These are phyloP conservation scores for Barnettozyma siamensis DNA, from an alignment of 805 yeast genomes.

Conservation along the genomic window DNA sequence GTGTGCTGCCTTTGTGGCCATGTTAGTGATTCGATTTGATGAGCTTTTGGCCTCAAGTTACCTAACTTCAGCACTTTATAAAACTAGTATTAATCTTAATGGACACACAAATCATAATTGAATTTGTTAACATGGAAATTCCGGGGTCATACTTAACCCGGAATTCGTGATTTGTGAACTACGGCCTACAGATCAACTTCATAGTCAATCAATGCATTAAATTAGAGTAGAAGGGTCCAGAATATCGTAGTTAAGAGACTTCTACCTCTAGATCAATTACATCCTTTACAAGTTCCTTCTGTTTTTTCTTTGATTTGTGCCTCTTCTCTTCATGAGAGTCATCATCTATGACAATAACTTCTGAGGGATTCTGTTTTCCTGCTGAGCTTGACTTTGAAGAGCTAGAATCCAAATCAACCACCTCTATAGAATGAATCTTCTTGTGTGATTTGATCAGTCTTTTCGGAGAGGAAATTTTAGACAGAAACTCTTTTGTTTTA, in stretches of 20 bases:
- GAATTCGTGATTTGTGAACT: no score
- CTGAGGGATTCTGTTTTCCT: background rate
- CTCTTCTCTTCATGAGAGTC: background rate
- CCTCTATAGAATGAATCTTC: background rate
- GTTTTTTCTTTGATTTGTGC: background rate
- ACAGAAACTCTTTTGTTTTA: background rate
- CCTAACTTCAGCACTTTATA: no score
- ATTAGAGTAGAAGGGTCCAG: no score
- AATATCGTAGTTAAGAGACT: background rate
- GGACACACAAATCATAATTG: no score
- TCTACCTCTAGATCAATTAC: conserved; percentile 1
- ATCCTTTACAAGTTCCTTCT: background rate
- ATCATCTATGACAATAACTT: background rate
- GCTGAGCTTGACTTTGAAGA: background rate
- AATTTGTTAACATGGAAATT: no score
- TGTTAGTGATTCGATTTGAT: conserved; percentile 9
- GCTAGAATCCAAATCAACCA: background rate
- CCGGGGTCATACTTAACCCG: no score
- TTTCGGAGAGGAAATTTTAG: background rate
- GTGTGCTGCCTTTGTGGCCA: conserved; percentile 42
- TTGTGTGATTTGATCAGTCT: background rate
- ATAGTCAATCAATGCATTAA: no score
- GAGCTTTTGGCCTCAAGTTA: background rate
- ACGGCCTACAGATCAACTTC: no score
- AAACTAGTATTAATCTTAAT: no score